Percentiles rank a stretch among this genome's conserved stretches.
Conservation (phyloP, 2,329 filamentous ascomycete genomes). For the Talaromyces sp. region DNA sequence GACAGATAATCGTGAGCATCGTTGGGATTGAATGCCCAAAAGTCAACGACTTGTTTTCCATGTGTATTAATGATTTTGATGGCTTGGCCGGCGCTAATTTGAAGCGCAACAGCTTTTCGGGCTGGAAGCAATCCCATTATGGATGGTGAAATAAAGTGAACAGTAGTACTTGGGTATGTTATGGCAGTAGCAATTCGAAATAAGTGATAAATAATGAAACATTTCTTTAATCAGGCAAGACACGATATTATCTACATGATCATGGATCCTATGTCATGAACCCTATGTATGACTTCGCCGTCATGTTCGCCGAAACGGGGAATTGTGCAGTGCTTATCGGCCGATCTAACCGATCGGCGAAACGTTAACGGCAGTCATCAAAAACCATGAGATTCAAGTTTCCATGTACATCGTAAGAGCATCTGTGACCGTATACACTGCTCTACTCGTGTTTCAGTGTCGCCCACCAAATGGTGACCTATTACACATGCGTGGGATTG, state of each 20-base stretch:
- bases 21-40: constrained; percentile 46
- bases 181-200: not conserved
- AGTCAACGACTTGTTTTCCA: constrained; percentile 51
- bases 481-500: too few relatives aligned
- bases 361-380: not conserved
- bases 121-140: constrained; percentile 38
- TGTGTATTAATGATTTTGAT: constrained; percentile 49
- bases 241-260: not conserved
- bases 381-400: too few relatives aligned
- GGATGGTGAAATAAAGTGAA: not conserved
- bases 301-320: not conserved
- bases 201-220: not conserved
- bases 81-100: constrained; percentile 36
- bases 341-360: not conserved
- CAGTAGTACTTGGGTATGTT: not conserved
- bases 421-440: too few relatives aligned
- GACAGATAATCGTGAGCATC: constrained; percentile 35
- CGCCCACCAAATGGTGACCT: too few relatives aligned
- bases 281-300: not conserved
- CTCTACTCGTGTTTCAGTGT: too few relatives aligned
- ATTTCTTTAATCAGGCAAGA: not conserved
- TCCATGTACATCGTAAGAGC: too few relatives aligned
- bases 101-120: constrained; percentile 42
- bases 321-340: not conserved
- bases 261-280: not conserved